phyloP scores from a whole-genome alignment of 495 filamentous ascomycete genomes.

The Penicillium argentinense region DNA sequence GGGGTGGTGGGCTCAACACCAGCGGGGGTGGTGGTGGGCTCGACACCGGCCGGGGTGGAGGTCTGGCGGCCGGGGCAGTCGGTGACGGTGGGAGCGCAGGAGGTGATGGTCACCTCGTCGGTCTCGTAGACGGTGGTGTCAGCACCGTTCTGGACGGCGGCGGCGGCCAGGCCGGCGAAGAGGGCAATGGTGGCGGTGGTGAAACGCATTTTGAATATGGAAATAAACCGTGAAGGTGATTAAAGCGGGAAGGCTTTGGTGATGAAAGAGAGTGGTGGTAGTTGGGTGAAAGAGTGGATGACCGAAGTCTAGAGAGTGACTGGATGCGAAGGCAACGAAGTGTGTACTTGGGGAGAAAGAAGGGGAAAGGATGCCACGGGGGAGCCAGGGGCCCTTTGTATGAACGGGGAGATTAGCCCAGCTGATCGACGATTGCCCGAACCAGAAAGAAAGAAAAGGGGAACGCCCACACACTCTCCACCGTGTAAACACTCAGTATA shows the following conservation, averaged over 20 bases:
- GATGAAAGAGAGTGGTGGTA: conserved; percentile 46
- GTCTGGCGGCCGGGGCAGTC: conserved; percentile 50
- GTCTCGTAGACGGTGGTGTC: conserved; percentile 54
- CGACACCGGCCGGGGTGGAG: conserved; percentile 17
- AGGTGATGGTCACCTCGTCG: conserved; percentile 56
- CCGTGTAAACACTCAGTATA: background rate
- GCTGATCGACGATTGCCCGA: conserved; percentile 40
- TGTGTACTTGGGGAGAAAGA: conserved; percentile 41
- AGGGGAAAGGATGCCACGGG: conserved; percentile 26
- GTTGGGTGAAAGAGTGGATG: conserved; percentile 53
- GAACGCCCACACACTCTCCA: conserved; percentile 21
- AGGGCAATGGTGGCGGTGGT: conserved; percentile 48
- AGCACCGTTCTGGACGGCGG: conserved; percentile 38
- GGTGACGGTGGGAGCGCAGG: conserved; percentile 59
- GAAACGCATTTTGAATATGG: conserved; percentile 57
- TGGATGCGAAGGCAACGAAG: conserved; percentile 39
- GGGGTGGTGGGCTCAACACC: conserved; percentile 11
- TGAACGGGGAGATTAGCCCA: conserved; percentile 44
- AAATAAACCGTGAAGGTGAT: conserved; percentile 39
- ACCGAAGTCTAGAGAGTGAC: conserved; percentile 53
- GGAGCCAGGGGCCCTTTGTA: conserved; percentile 43
- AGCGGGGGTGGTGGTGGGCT: conserved; percentile 18
- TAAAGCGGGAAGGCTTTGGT: conserved; percentile 22
- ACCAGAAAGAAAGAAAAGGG: too few relatives aligned
- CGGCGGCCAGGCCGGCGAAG: conserved; percentile 49